Evolutionary conservation across 805 yeast genomes (phyloP).

Genomic region (Torulaspora maleeae): DNA sequence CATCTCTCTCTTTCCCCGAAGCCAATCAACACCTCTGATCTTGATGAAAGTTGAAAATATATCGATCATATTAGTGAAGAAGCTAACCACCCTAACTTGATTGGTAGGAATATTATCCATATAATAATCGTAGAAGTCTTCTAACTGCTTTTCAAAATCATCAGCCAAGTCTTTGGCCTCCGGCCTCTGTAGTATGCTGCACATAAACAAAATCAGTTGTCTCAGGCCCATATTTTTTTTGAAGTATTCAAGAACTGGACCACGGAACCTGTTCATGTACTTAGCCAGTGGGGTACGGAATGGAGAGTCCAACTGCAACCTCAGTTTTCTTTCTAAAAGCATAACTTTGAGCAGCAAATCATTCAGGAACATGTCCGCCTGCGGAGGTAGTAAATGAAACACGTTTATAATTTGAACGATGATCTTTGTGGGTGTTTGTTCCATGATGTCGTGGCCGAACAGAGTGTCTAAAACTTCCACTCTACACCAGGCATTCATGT

Average conservation of each 20-base stretch:
- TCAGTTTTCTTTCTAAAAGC: conserved; percentile 72
- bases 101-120: conserved; percentile 41
- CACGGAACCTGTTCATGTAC: conserved; percentile 77
- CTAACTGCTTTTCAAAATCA: conserved; percentile 50
- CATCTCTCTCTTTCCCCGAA: conserved; percentile 41
- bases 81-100: conserved; percentile 35
- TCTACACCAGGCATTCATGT: conserved; percentile 93
- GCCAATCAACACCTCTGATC: conserved; percentile 54
- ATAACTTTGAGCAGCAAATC: conserved; percentile 74
- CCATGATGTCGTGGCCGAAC: conserved; percentile 73
- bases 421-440: conserved; percentile 77
- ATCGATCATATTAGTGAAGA: conserved; percentile 68
- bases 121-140: conserved; percentile 44
- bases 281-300: conserved; percentile 87
- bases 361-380: conserved; percentile 87
- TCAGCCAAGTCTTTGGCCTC: conserved; percentile 48
- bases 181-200: conserved; percentile 30
- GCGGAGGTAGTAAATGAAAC: conserved; percentile 86
- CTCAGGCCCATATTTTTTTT: conserved; percentile 60
- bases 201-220: conserved; percentile 44
- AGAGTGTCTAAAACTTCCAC: conserved; percentile 69
- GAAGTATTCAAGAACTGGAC: conserved; percentile 67
- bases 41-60: conserved; percentile 50
- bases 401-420: conserved; percentile 87
- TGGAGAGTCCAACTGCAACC: conserved; percentile 83